Evolutionary conservation across 2,329 filamentous ascomycete genomes (phyloP).

Genomic region (Pseudogymnoascus sp.): DNA sequence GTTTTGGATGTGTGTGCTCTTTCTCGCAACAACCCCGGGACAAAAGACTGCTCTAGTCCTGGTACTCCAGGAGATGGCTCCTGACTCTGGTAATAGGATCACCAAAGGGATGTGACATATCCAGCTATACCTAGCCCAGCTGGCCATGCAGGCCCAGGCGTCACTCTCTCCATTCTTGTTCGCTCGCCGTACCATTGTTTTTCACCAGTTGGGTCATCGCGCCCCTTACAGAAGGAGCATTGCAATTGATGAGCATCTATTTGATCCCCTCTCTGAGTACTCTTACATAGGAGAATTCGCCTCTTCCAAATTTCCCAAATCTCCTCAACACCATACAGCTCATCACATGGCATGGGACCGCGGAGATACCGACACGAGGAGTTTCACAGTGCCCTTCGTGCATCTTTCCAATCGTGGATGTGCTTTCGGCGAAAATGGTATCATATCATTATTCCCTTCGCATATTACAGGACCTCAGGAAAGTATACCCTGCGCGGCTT

Average conservation of each 20-base stretch:
- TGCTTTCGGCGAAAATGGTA: constrained; percentile 1
- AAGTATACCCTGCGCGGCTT: background rate
- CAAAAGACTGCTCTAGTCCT: background rate
- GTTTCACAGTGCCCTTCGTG: background rate
- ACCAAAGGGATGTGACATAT: background rate
- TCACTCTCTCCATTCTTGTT: background rate
- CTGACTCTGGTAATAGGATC: background rate
- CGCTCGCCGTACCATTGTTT: background rate
- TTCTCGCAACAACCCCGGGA: background rate
- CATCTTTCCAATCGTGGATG: background rate
- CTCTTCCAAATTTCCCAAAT: constrained; percentile 4
- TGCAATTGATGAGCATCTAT: constrained; percentile 6
- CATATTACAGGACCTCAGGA: background rate
- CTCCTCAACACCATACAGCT: background rate
- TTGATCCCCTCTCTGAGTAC: background rate
- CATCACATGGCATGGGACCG: background rate
- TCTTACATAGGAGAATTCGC: background rate
- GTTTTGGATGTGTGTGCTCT: background rate
- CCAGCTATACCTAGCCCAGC: constrained; percentile 5
- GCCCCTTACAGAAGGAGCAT: background rate
- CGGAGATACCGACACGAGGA: background rate
- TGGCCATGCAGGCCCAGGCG: constrained; percentile 3
- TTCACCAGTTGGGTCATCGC: background rate
- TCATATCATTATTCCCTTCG: background rate
- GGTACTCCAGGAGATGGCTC: background rate